phyloP scores from a whole-genome alignment of 1,139 yeast genomes.

The Candida dubliniensis region DNA sequence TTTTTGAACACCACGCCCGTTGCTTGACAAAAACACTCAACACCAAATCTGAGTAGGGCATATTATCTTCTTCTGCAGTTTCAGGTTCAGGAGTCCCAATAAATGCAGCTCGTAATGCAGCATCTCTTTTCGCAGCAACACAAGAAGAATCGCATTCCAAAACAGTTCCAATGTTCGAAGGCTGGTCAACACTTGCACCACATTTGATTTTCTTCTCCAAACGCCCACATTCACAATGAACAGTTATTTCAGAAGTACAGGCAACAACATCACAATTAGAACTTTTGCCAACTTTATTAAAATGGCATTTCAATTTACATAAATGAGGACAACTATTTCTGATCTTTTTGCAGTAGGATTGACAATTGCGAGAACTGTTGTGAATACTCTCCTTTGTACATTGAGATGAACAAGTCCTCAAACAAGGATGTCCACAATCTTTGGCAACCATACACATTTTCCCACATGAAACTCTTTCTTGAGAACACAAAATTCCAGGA shows the following conservation, averaged over 20 bases:
- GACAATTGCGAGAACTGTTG: conserved; percentile 45
- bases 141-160: conserved; percentile 75
- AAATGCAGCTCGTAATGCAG: conserved; percentile 64
- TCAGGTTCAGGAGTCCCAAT: conserved; percentile 26
- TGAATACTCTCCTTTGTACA: conserved; percentile 38
- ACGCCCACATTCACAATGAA: conserved; percentile 69
- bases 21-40: conserved; percentile 51
- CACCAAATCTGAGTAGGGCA: conserved; percentile 45
- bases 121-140: conserved; percentile 57
- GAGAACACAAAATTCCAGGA: conserved; percentile 71
- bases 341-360: conserved; percentile 52
- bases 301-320: conserved; percentile 68
- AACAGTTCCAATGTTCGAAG: conserved; percentile 30
- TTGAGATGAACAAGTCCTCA: conserved; percentile 50
- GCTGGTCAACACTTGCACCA: conserved; percentile 42
- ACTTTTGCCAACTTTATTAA: conserved; percentile 39
- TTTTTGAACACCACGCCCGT: conserved; percentile 60
- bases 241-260: conserved; percentile 51
- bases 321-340: conserved; percentile 61
- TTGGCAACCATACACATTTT: conserved; percentile 57
- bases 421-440: conserved; percentile 72
- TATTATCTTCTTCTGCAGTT: conserved; percentile 15
- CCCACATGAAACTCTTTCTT: conserved; percentile 71
- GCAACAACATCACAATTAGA: conserved; percentile 34
- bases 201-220: conserved; percentile 48